Evolutionary conservation across 129 eudicot species (phyloP).

Genomic region (sunflower (Helianthus annuus)): DNA sequence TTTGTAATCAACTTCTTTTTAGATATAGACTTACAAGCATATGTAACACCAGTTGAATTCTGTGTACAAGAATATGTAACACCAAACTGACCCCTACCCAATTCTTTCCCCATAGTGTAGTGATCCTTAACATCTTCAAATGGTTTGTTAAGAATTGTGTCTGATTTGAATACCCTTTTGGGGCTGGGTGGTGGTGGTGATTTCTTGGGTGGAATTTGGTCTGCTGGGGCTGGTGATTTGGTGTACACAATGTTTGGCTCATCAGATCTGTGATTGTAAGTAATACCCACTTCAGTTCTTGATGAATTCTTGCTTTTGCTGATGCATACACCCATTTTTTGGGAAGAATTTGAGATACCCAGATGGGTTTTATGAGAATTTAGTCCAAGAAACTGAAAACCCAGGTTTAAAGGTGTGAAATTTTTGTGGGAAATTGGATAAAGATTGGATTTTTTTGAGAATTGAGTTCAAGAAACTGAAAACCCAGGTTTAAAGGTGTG

Average conservation of each 20-base stretch:
- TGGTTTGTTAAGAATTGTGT: conserved; percentile 77
- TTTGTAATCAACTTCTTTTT: conserved; percentile 79
- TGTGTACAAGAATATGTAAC: conserved; percentile 77
- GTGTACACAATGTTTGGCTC: conserved; percentile 51
- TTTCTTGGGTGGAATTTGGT: conserved; percentile 35
- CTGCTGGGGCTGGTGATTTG: conserved; percentile 54
- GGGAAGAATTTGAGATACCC: conserved; percentile 15
- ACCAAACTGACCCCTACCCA: conserved; percentile 94
- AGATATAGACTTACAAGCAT: conserved; percentile 86
- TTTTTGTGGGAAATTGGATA: conserved; percentile 6
- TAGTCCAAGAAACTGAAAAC: conserved; percentile 1
- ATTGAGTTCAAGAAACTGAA: too few relatives aligned
- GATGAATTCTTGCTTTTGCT: conserved; percentile 48
- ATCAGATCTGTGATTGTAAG: conserved; percentile 30
- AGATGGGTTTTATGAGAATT: conserved; percentile 28
- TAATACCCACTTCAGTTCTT: neutral
- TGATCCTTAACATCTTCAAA: conserved; percentile 63
- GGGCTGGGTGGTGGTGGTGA: conserved; percentile 49
- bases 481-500: conserved; percentile 13
- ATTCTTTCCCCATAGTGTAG: conserved; percentile 68
- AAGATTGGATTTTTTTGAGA: neutral
- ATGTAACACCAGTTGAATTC: conserved; percentile 42
- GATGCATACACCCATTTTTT: conserved; percentile 55
- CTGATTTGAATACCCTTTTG: conserved; percentile 39
- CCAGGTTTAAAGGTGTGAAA: conserved; percentile 17